These are phyloP conservation scores for Kandelia obovata DNA, from an alignment of 345 rosid species.

Conservation along the genomic window DNA sequence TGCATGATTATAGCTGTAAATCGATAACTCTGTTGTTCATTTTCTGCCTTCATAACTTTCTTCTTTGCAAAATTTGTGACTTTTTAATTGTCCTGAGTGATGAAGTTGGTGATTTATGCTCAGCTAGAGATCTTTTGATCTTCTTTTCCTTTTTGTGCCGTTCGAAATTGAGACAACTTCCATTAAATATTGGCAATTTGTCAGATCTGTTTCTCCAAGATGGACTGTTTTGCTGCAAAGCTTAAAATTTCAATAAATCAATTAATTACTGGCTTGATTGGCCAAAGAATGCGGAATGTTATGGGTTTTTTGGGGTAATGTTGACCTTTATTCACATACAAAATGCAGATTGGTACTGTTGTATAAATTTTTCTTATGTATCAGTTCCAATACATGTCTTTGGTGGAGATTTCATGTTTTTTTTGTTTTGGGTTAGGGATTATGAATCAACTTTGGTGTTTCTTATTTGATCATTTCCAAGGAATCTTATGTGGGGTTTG, in stretches of 20 bases:
- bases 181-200: neutral
- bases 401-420: neutral
- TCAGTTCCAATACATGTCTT: too few species aligned
- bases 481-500: slow-evolving; percentile 25
- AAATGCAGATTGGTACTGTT: too few species aligned
- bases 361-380: too few species aligned
- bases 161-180: neutral
- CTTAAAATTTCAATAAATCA: neutral
- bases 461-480: neutral
- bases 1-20: too few species aligned
- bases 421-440: neutral
- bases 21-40: neutral
- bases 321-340: too few species aligned
- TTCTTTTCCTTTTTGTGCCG: neutral
- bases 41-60: neutral
- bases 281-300: neutral
- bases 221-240: neutral
- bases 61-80: neutral
- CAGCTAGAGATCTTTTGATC: neutral
- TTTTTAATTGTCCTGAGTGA: slow-evolving; percentile 8
- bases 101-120: neutral
- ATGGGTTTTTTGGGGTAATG: too few species aligned
- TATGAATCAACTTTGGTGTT: neutral
- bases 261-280: neutral
- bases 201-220: neutral